phyloP scores from a whole-genome alignment of 352 stramenopile species.

The Globisporangium spiculum region DNA sequence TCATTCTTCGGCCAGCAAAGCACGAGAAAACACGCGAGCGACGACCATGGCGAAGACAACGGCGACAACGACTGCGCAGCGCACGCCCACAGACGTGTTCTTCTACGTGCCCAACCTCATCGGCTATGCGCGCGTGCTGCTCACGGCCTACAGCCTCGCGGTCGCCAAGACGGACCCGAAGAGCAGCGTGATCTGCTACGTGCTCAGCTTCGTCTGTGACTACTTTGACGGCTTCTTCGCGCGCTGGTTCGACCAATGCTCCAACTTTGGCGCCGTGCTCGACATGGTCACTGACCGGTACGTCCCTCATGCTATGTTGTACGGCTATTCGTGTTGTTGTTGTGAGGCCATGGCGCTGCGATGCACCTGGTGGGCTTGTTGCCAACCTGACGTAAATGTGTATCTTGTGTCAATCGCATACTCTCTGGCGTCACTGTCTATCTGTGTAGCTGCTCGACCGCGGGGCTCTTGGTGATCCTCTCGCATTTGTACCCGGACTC shows the following conservation, averaged over 20 bases:
- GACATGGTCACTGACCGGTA: conserved; percentile 98
- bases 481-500: conserved; percentile 89
- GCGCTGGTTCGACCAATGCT: conserved; percentile 95
- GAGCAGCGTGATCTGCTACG: conserved; percentile 87
- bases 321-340: background rate
- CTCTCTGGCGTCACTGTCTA: background rate
- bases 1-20: conserved; percentile 2
- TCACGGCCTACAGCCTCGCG: conserved; percentile 84
- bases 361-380: conserved; percentile 1
- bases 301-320: background rate
- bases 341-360: background rate
- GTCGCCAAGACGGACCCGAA: conserved; percentile 71
- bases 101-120: conserved; percentile 97
- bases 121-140: conserved; percentile 90
- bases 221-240: conserved; percentile 98
- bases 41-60: conserved; percentile 13
- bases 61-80: conserved; percentile 14
- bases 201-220: conserved; percentile 96
- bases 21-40: background rate
- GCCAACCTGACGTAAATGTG: background rate
- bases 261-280: conserved; percentile 93
- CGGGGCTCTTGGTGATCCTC: conserved; percentile 94
- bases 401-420: background rate
- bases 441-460: conserved; percentile 86
- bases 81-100: conserved; percentile 78